These are phyloP conservation scores for Ceratocystis alfenasii DNA, from an alignment of 2,329 filamentous ascomycete genomes.

Conservation along the genomic window DNA sequence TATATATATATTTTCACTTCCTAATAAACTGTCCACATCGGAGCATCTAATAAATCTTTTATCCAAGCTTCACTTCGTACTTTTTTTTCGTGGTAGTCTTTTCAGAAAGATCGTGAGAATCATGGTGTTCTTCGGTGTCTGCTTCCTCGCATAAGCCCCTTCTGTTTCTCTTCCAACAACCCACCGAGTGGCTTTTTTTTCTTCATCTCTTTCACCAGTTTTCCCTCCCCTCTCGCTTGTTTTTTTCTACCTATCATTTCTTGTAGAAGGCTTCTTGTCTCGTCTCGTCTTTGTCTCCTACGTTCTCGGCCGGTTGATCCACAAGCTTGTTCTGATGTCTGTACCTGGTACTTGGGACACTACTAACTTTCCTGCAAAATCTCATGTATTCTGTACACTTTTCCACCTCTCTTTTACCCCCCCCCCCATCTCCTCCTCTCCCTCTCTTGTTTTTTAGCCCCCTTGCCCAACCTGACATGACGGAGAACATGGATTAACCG, in stretches of 20 bases:
- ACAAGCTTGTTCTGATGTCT: background rate
- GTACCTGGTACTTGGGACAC: slow-evolving; percentile 8
- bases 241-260: slow-evolving; percentile 4
- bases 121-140: background rate
- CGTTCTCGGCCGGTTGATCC: background rate
- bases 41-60: background rate
- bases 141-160: background rate
- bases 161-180: background rate
- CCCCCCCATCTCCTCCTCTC: background rate
- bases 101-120: background rate
- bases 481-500: slow-evolving; percentile 5
- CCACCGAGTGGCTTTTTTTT: background rate
- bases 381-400: background rate
- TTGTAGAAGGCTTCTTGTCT: background rate
- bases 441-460: background rate
- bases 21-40: background rate
- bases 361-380: background rate
- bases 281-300: slow-evolving; percentile 2
- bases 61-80: too few species aligned
- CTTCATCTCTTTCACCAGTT: background rate
- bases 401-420: too few species aligned
- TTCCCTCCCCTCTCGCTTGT: background rate
- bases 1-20: too few species aligned
- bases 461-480: slow-evolving; percentile 5
- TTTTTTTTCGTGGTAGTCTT: background rate